phyloP scores from a whole-genome alignment of 345 rosid species.

The Hibiscus tridactylites region DNA sequence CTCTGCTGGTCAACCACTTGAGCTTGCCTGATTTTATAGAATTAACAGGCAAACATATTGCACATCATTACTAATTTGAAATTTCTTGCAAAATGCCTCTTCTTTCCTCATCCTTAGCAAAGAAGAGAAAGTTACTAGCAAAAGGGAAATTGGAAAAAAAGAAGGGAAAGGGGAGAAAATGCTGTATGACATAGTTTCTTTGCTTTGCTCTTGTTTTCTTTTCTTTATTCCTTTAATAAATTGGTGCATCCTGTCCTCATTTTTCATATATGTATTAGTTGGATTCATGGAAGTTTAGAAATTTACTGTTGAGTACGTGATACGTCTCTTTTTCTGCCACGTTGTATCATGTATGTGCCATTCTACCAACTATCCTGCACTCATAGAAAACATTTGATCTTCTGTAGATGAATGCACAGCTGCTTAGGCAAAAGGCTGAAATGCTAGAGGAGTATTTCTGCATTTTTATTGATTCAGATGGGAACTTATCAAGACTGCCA shows the following conservation, averaged over 20 bases:
- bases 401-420: conserved; percentile 67
- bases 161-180: neutral
- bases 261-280: neutral
- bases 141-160: neutral
- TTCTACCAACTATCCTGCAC: conserved; percentile 1
- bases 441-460: conserved; percentile 85
- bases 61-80: no score
- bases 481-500: conserved; percentile 77
- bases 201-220: neutral
- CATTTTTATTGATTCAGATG: conserved; percentile 52
- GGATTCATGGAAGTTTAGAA: neutral
- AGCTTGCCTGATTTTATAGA: no score
- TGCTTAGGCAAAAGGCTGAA: conserved; percentile 69
- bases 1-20: no score
- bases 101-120: neutral
- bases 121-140: neutral
- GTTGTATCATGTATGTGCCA: neutral
- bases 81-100: no score
- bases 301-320: neutral
- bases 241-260: neutral
- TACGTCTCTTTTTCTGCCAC: conserved; percentile 1
- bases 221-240: neutral
- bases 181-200: neutral
- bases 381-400: conserved; percentile 1
- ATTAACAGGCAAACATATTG: no score